phyloP scores from a whole-genome alignment of 2,329 filamentous ascomycete species.

The Fusarium acutatum region DNA sequence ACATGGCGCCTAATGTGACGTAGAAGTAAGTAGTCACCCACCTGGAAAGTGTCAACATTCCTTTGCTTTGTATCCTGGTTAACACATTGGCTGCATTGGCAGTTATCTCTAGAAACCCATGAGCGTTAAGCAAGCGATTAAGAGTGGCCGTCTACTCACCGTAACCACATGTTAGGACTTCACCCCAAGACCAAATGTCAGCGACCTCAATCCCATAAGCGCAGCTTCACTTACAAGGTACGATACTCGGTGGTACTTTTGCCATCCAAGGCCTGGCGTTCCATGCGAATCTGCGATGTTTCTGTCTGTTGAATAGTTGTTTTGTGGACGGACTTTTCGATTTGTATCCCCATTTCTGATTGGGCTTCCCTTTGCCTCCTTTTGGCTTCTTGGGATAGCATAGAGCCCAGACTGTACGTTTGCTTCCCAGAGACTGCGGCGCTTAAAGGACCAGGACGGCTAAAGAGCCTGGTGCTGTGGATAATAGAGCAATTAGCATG shows the following conservation, averaged over 20 bases:
- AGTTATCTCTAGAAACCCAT: conserved; percentile 50
- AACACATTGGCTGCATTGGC: conserved; percentile 52
- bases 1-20: background rate
- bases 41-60: conserved; percentile 53
- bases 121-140: conserved; percentile 7
- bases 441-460: conserved; percentile 8
- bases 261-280: background rate
- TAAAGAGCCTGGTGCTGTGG: conserved; percentile 23
- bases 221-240: conserved; percentile 31
- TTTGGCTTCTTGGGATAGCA: background rate
- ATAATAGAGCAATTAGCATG: conserved; percentile 12
- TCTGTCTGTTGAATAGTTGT: conserved; percentile 20
- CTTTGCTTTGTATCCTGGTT: conserved; percentile 54
- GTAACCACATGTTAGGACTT: conserved; percentile 43
- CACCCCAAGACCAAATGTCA: conserved; percentile 11
- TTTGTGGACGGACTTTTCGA: background rate
- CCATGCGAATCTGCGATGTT: conserved; percentile 23
- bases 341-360: background rate
- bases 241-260: conserved; percentile 4
- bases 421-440: background rate
- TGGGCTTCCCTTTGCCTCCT: background rate
- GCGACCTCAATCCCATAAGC: conserved; percentile 6
- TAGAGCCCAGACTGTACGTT: background rate
- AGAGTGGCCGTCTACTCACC: conserved; percentile 32
- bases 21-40: conserved; percentile 22